These are phyloP conservation scores for Lasiodiplodia theobromae DNA, from an alignment of 2,329 filamentous ascomycete species.

Conservation along the genomic window DNA sequence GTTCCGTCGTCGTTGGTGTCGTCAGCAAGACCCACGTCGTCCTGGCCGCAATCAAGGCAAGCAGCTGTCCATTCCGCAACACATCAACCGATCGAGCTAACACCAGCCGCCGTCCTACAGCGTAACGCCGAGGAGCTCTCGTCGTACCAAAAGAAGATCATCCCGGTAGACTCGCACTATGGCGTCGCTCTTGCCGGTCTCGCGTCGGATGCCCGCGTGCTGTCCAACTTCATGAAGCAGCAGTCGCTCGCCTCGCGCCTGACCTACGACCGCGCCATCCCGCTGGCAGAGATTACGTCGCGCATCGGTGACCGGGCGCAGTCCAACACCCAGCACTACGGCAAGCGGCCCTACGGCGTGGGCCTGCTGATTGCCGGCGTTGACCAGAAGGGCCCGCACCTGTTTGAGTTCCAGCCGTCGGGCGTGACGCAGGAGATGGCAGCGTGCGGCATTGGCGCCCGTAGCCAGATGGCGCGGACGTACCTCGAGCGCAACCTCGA, in stretches of 20 bases:
- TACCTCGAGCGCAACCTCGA: constrained; percentile 95
- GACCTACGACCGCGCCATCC: constrained; percentile 93
- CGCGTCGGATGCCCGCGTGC: constrained; percentile 95
- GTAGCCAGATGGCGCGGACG: constrained; percentile 96
- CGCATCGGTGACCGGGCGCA: constrained; percentile 97
- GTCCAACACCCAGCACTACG: constrained; percentile 97
- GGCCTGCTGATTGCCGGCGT: constrained; percentile 92
- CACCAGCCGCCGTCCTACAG: constrained; percentile 55
- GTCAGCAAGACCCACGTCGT: constrained; percentile 98
- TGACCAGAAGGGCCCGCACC: constrained; percentile 90
- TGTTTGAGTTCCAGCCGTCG: constrained; percentile 97
- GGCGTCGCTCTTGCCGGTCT: constrained; percentile 96
- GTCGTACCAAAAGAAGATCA: constrained; percentile 99
- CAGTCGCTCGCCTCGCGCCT: constrained; percentile 95
- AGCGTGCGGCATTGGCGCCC: constrained; percentile 92
- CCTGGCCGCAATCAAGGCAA: constrained; percentile 93
- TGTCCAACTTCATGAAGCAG: constrained; percentile 99
- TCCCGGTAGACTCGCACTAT: constrained; percentile 93
- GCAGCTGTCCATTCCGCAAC: constrained; percentile 20
- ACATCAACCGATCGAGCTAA: constrained; percentile 14
- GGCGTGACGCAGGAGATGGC: constrained; percentile 98
- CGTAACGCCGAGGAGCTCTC: constrained; percentile 99
- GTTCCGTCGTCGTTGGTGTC: constrained; percentile 95
- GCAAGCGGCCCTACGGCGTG: constrained; percentile 94
- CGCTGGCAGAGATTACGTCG: constrained; percentile 84